Evolutionary conservation across 106 monocot genomes (phyloP).

Genomic region (Dactylorhiza incarnata): DNA sequence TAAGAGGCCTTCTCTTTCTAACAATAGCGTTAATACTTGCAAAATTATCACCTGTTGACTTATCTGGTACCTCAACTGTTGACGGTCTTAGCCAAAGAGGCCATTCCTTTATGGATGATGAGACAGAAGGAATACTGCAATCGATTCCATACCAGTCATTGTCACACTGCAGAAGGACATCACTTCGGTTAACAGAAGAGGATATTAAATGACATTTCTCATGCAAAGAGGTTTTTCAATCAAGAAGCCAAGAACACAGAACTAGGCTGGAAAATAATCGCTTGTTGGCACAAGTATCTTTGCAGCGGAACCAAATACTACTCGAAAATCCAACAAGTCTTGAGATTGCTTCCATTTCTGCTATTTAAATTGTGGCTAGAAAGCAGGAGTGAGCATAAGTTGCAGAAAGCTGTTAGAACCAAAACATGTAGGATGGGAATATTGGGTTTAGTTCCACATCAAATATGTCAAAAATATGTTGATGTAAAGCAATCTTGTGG

Average conservation of each 20-base stretch:
- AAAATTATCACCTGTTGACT: conserved; percentile 16
- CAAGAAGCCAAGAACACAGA: too few species aligned
- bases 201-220: background rate
- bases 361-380: background rate
- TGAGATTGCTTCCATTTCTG: background rate
- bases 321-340: background rate
- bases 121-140: conserved; percentile 82
- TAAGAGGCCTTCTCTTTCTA: conserved; percentile 86
- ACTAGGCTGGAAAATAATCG: too few species aligned
- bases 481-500: too few species aligned
- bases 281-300: background rate
- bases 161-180: conserved; percentile 51
- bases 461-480: too few species aligned
- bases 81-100: conserved; percentile 79
- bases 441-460: too few species aligned
- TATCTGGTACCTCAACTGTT: conserved; percentile 36
- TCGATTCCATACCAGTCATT: conserved; percentile 86
- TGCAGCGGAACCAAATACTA: background rate
- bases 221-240: background rate
- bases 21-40: conserved; percentile 29
- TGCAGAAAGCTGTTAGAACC: background rate
- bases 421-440: background rate
- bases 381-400: background rate
- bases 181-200: background rate
- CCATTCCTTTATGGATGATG: conserved; percentile 51